Evolutionary conservation across 495 filamentous ascomycete species (phyloP).

Genomic region (Geopyxis carbonaria): DNA sequence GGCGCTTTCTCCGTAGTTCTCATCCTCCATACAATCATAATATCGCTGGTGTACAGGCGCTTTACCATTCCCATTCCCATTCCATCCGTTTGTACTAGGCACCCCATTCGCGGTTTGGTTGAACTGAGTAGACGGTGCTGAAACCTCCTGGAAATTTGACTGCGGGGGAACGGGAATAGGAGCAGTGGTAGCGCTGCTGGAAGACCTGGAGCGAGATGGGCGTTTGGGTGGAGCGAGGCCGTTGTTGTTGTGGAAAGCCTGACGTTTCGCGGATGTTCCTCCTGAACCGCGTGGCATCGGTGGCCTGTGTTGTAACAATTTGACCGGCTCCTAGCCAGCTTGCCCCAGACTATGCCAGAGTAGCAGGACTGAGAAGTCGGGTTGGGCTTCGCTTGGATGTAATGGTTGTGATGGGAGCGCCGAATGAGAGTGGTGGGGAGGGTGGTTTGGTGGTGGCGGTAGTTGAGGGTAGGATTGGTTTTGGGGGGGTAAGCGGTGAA

Average conservation of each 20-base stretch:
- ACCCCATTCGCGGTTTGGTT: constrained; percentile 8
- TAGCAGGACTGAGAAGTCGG: constrained; percentile 10
- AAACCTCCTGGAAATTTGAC: background rate
- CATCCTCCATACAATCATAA: constrained; percentile 16
- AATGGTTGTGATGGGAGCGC: background rate
- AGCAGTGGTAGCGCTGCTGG: constrained; percentile 11
- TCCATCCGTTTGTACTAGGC: constrained; percentile 16
- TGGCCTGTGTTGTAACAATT: constrained; percentile 17
- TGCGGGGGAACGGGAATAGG: constrained; percentile 2
- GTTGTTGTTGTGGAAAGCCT: constrained; percentile 18
- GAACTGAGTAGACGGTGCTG: constrained; percentile 10
- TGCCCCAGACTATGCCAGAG: constrained; percentile 17
- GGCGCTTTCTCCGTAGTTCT: constrained; percentile 15
- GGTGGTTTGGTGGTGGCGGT: constrained; percentile 8
- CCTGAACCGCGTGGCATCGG: constrained; percentile 26
- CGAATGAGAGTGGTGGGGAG: background rate
- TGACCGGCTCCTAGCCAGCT: constrained; percentile 24
- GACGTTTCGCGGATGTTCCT: constrained; percentile 21
- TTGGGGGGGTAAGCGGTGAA: background rate
- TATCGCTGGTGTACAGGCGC: too few species aligned
- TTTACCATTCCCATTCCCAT: constrained; percentile 15
- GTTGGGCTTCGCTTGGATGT: constrained; percentile 5
- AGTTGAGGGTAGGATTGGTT: background rate
- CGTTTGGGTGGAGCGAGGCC: constrained; percentile 18
- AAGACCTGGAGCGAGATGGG: constrained; percentile 18